Base-by-base conservation (phyloP, 2,329 filamentous ascomycete species). In the Rachicladosporium sp. region DNA sequence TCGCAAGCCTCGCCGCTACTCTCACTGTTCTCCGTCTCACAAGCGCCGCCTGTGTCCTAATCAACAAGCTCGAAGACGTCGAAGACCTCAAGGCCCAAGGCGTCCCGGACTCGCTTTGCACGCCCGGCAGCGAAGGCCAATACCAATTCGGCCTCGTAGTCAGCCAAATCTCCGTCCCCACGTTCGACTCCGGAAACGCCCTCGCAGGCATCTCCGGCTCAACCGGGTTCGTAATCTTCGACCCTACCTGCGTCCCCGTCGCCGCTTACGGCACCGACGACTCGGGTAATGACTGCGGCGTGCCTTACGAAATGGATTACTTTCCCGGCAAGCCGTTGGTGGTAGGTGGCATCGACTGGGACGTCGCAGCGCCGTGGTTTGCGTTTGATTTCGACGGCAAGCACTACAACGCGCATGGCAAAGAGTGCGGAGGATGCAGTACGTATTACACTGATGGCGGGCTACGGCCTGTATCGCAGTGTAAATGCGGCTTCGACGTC, bases 201-300 rank as follows among this genome's bases (percentile, higher is more conserved):
- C 73, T 98, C 29, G 91, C 91, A 37, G 86, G 91, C 4, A 98
- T 91, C 63, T 96, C 91, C 60, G 91, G 91, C 29, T 93, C 85
- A 29, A 98, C 91, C 0, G 91, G 91, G 7, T 36, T 29, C 19
- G 10, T 15, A 7, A 11, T 36, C 23, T 36, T 36, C 10, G 35
- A 36, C 11, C 30, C 23, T 15, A 29, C 12, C 10, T 30, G 35
- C 35, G 13, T 29, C 3, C 3, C 30, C 9, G 23, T 36, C n/a
- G 35, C 23, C 21, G 12, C 7, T 2, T 36, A 36, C 10, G 23
- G 23, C 23, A 27, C 23, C 23, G 23, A 36, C 19, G 23, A 11
- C 4, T 10, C n/a, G 6, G 35, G 30, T 10, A 29, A 36, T 10
- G 31, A 29, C 35, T 36, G 35, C 11, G 35, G 23, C 35, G 23